A percentile compares a stretch with the other conserved stretches of the same genome.
Conservation (phyloP, 768 basidiomycete genomes). For the Lentinula sp. region DNA sequence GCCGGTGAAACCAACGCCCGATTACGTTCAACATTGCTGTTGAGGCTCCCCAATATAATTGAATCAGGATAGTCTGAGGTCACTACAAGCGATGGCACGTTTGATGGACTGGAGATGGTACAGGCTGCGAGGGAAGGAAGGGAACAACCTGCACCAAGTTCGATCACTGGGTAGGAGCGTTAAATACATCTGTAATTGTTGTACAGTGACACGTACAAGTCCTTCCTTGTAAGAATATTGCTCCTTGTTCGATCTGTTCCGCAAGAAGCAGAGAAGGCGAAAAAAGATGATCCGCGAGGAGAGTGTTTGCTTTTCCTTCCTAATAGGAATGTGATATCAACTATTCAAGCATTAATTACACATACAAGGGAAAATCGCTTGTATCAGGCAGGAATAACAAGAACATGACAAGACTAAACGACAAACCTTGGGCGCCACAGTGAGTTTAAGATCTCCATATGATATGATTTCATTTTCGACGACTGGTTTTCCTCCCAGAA, state of each 20-base stretch:
- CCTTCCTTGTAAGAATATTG: slow-evolving; percentile 34
- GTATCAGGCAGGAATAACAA: background rate
- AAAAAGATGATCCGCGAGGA: slow-evolving; percentile 70
- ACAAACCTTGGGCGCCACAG: slow-evolving; percentile 54
- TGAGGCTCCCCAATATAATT: slow-evolving; percentile 51
- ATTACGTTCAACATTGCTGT: slow-evolving; percentile 50
- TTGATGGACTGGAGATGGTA: slow-evolving; percentile 31
- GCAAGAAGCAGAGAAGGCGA: slow-evolving; percentile 64
- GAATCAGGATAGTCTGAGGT: slow-evolving; percentile 68
- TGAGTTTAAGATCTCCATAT: slow-evolving; percentile 50
- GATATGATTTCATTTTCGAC: slow-evolving; percentile 36
- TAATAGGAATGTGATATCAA: slow-evolving; percentile 18
- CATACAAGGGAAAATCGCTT: background rate
- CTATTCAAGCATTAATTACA: background rate
- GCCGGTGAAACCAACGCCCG: slow-evolving; percentile 21
- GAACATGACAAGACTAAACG: background rate
- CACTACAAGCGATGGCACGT: slow-evolving; percentile 48
- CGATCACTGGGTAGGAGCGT: slow-evolving; percentile 40
- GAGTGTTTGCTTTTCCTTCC: slow-evolving; percentile 46
- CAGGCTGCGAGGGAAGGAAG: slow-evolving; percentile 60
- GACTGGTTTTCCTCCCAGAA: slow-evolving; percentile 40
- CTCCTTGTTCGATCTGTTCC: slow-evolving; percentile 54
- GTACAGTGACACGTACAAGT: slow-evolving; percentile 27
- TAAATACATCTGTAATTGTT: too few relatives aligned
- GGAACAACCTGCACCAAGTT: slow-evolving; percentile 65